phyloP scores from a whole-genome alignment of 2,329 filamentous ascomycete species.

The Trichophyton simii region DNA sequence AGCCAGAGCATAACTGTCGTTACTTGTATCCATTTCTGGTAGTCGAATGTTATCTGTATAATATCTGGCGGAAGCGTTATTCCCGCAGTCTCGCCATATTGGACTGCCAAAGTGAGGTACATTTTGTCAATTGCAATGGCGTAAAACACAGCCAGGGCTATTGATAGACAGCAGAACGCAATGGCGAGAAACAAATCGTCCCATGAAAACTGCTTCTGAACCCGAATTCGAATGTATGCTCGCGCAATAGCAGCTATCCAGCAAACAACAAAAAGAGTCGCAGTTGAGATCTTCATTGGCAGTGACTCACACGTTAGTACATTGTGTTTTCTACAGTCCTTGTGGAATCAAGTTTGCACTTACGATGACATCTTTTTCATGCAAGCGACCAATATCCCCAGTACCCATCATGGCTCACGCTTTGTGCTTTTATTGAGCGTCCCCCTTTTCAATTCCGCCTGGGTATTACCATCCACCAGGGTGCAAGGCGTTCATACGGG shows the following conservation, averaged over 20 bases:
- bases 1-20: background rate
- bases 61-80: background rate
- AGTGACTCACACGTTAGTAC: background rate
- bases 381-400: background rate
- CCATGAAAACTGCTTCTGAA: slow-evolving; percentile 1
- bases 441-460: too few relatives aligned
- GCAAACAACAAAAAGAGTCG: background rate
- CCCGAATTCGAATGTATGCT: background rate
- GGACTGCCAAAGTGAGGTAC: background rate
- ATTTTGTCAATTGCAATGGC: background rate
- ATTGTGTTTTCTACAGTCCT: too few relatives aligned
- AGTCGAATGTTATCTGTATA: background rate
- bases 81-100: background rate
- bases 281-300: background rate
- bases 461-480: background rate
- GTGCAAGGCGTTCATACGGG: background rate
- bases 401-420: background rate
- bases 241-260: background rate
- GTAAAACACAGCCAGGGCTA: background rate
- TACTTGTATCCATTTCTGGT: slow-evolving; percentile 3
- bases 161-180: background rate
- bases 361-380: background rate
- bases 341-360: background rate
- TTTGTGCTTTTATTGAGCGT: background rate
- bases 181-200: background rate